Conservation (phyloP, 2,329 filamentous ascomycete genomes). For the Botrytis cinerea region DNA sequence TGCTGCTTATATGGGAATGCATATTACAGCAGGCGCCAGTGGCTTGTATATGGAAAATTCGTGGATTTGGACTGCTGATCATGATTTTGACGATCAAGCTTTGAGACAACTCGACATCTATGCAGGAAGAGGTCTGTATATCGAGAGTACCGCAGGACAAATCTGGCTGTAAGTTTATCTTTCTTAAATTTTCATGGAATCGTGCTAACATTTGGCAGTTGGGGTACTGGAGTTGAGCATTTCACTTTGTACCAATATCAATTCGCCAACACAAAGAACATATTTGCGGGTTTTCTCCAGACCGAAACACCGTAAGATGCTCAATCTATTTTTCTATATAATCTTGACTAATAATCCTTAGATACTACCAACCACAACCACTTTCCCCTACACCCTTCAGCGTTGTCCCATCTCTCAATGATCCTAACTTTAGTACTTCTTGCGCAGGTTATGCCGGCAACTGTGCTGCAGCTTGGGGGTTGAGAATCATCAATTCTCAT, state of each 20-base stretch:
- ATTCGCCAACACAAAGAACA: slow-evolving; percentile 43
- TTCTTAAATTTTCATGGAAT: neutral
- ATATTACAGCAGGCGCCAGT: slow-evolving; percentile 40
- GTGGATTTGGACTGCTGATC: slow-evolving; percentile 52
- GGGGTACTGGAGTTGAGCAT: slow-evolving; percentile 51
- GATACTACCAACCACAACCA: slow-evolving; percentile 69
- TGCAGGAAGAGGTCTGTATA: slow-evolving; percentile 50
- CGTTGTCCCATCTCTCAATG: slow-evolving; percentile 43
- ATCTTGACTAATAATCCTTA: slow-evolving; percentile 12
- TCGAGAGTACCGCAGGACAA: slow-evolving; percentile 50
- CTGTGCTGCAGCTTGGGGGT: slow-evolving; percentile 64
- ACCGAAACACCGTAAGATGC: slow-evolving; percentile 32
- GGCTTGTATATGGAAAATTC: slow-evolving; percentile 54
- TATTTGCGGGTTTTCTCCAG: slow-evolving; percentile 36
- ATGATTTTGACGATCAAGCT: slow-evolving; percentile 44
- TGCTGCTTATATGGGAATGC: slow-evolving; percentile 42
- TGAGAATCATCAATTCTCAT: slow-evolving; percentile 57
- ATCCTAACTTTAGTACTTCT: slow-evolving; percentile 51
- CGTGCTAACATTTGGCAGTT: slow-evolving; percentile 5
- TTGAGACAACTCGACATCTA: slow-evolving; percentile 57
- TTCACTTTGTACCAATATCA: slow-evolving; percentile 56
- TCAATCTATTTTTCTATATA: too few species aligned
- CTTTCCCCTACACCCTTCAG: slow-evolving; percentile 63
- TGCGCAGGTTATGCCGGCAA: slow-evolving; percentile 45
- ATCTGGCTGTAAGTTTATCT: slow-evolving; percentile 46